phyloP scores from a whole-genome alignment of 805 yeast genomes.

The Diddensiella santjacobensis region DNA sequence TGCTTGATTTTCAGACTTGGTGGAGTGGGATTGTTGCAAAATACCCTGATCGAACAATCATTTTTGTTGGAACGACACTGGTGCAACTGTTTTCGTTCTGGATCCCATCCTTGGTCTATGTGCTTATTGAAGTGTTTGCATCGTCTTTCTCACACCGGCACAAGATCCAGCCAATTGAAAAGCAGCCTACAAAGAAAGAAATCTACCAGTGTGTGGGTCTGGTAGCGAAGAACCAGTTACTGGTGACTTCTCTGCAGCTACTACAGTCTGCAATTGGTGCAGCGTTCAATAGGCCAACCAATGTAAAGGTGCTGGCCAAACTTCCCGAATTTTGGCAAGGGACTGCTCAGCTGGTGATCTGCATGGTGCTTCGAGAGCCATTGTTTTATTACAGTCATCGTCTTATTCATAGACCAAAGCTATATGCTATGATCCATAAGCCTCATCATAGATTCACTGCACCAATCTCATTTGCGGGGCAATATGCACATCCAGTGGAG shows the following conservation, averaged over 20 bases:
- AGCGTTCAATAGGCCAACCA: neutral
- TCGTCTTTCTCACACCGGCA: constrained; percentile 15
- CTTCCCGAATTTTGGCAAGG: neutral
- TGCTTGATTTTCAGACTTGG: neutral
- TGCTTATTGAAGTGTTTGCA: neutral
- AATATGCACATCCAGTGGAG: constrained; percentile 17
- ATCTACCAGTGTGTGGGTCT: constrained; percentile 7
- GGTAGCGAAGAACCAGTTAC: constrained; percentile 9
- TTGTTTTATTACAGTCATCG: constrained; percentile 20
- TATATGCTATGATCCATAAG: constrained; percentile 18
- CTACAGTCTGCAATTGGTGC: neutral
- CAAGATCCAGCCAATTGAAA: constrained; percentile 12
- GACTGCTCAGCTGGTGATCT: constrained; percentile 3
- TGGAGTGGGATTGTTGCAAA: constrained; percentile 2
- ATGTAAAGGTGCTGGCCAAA: neutral
- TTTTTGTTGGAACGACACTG: neutral
- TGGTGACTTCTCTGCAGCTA: constrained; percentile 1
- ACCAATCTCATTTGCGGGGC: constrained; percentile 19
- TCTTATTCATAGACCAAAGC: constrained; percentile 9
- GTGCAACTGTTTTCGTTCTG: constrained; percentile 4
- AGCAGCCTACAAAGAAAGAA: constrained; percentile 13
- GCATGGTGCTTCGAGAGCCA: constrained; percentile 16
- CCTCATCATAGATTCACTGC: constrained; percentile 21
- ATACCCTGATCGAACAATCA: neutral
- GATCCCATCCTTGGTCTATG: constrained; percentile 1